phyloP scores from a whole-genome alignment of 2,329 filamentous ascomycete species.

The Calonectria crousiana region DNA sequence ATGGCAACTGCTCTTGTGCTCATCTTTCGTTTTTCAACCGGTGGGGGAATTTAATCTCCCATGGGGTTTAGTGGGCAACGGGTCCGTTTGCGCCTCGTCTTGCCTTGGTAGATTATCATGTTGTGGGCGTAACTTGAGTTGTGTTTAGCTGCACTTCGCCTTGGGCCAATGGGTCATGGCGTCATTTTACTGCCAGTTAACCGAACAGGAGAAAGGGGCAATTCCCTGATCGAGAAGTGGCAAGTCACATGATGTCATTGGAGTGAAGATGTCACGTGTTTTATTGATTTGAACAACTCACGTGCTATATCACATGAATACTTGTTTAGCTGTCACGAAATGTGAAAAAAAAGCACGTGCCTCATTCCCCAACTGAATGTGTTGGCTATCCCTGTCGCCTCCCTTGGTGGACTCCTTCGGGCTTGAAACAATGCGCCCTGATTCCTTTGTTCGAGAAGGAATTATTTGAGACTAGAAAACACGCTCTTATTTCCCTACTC shows the following conservation, averaged over 20 bases:
- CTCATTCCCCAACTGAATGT: not conserved
- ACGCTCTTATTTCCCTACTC: not conserved
- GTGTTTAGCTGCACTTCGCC: not conserved
- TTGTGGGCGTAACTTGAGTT: conserved; percentile 2
- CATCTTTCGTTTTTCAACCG: not conserved
- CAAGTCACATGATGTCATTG: not conserved
- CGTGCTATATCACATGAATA: not conserved
- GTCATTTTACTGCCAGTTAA: conserved; percentile 5
- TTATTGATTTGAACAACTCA: not conserved
- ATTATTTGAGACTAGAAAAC: not conserved
- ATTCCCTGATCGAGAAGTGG: not conserved
- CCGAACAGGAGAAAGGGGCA: not conserved
- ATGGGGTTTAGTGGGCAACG: conserved; percentile 12
- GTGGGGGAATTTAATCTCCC: not conserved
- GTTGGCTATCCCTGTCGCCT: not conserved
- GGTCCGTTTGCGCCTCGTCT: conserved; percentile 5
- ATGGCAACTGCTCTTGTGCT: conserved; percentile 27
- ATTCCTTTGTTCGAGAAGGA: not conserved
- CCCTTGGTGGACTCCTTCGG: not conserved
- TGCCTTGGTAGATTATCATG: not conserved
- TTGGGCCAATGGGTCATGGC: conserved; percentile 10
- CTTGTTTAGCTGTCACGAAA: not conserved
- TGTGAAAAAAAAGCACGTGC: not conserved
- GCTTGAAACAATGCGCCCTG: not conserved
- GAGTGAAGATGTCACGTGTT: not conserved